These are phyloP conservation scores for Hymenotorrendiella dingleyae DNA, from an alignment of 2,329 filamentous ascomycete genomes.

Conservation along the genomic window DNA sequence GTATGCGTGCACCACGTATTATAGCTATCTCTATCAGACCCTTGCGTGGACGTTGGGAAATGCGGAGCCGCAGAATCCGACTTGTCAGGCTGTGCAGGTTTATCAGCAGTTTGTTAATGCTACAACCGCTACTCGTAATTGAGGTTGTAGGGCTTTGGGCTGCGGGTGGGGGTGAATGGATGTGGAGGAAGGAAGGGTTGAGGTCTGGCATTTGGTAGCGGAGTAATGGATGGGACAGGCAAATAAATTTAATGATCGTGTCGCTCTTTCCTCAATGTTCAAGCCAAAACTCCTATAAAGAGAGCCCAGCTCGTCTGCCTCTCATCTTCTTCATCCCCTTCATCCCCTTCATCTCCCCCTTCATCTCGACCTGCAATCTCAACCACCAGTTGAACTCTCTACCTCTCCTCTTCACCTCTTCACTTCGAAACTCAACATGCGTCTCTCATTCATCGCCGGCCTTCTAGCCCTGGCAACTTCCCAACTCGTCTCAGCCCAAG, in stretches of 20 bases:
- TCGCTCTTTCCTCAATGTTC: neutral
- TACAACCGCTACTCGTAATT: no score
- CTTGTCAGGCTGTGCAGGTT: slow-evolving; percentile 37
- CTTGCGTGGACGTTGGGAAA: slow-evolving; percentile 36
- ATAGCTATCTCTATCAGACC: slow-evolving; percentile 37
- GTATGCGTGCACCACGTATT: slow-evolving; percentile 40
- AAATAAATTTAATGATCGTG: no score
- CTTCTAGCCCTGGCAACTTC: slow-evolving; percentile 16
- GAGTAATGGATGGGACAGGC: no score
- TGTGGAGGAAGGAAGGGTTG: no score
- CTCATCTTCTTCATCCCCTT: neutral
- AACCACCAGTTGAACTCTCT: neutral
- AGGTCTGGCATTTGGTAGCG: no score
- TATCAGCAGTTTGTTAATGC: no score
- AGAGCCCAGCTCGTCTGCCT: neutral
- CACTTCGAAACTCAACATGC: slow-evolving; percentile 15
- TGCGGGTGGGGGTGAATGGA: no score
- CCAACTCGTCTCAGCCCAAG: slow-evolving; percentile 22
- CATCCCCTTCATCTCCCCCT: no score
- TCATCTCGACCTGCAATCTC: neutral
- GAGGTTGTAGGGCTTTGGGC: no score
- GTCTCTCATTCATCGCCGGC: slow-evolving; percentile 15
- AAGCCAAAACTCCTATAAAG: no score
- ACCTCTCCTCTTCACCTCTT: neutral
- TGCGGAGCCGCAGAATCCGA: slow-evolving; percentile 36